A percentile compares a stretch with the other conserved stretches of the same genome.
phyloP scores from a whole-genome alignment of 1,284 basidiomycete species.

The Irpex sp. region DNA sequence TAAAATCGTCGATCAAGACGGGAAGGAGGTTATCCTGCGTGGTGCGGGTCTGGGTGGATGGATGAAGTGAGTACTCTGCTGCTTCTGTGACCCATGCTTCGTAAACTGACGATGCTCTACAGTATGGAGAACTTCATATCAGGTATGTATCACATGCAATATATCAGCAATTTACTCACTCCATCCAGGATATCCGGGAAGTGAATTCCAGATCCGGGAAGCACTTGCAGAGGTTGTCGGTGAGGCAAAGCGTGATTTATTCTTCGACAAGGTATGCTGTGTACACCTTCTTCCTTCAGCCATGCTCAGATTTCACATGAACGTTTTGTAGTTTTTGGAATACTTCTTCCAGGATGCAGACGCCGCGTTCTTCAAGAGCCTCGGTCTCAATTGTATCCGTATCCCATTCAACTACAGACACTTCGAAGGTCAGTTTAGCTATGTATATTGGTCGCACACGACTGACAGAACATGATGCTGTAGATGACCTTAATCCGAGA shows the following conservation, averaged over 20 bases:
- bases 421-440: slow-evolving; percentile 41
- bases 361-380: slow-evolving; percentile 64
- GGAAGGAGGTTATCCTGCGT: slow-evolving; percentile 54
- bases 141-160: slow-evolving; percentile 26
- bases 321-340: slow-evolving; percentile 56
- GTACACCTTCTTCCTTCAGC: background rate
- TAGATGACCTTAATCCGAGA: slow-evolving; percentile 65
- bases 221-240: slow-evolving; percentile 69
- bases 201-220: slow-evolving; percentile 65
- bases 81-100: background rate
- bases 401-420: slow-evolving; percentile 68
- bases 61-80: slow-evolving; percentile 54
- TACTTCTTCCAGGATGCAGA: slow-evolving; percentile 73
- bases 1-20: slow-evolving; percentile 53
- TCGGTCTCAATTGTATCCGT: slow-evolving; percentile 73
- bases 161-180: background rate
- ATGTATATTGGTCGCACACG: background rate
- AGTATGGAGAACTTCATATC: slow-evolving; percentile 67
- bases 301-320: background rate
- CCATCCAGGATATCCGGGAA: slow-evolving; percentile 49
- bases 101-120: background rate
- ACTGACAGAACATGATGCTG: background rate
- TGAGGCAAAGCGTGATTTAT: slow-evolving; percentile 65
- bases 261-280: slow-evolving; percentile 67
- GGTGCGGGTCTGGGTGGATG: slow-evolving; percentile 71